Evolutionary conservation across 176 grass and related monocot species (phyloP).

Genomic region (Aegilops speltoides): DNA sequence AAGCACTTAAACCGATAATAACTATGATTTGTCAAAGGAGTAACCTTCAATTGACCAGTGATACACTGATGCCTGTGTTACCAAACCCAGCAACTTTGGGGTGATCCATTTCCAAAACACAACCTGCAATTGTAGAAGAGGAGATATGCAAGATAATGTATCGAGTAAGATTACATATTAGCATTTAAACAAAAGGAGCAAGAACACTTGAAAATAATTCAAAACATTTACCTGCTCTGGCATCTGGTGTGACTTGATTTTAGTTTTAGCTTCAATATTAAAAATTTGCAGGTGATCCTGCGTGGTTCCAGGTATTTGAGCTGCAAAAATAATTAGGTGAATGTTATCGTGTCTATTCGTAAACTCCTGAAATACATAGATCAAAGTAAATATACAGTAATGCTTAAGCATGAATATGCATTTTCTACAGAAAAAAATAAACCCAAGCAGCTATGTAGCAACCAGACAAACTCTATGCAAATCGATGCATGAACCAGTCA

Average conservation of each 20-base stretch:
- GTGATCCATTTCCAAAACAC: conserved; percentile 99
- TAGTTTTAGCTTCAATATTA: conserved; percentile 96
- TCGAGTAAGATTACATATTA: conserved; percentile 3
- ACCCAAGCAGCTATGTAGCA: neutral
- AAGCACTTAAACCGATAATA: neutral
- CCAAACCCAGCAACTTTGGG: conserved; percentile 72
- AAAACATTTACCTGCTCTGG: conserved; percentile 65
- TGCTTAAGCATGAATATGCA: neutral
- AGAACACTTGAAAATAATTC: neutral
- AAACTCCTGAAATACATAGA: neutral
- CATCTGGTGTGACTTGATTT: conserved; percentile 98
- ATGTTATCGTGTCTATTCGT: neutral
- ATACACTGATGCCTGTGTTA: conserved; percentile 80
- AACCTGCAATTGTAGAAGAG: conserved; percentile 42
- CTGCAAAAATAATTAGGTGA: conserved; percentile 42
- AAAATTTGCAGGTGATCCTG: conserved; percentile 99
- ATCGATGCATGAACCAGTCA: neutral
- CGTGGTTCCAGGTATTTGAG: conserved; percentile 86
- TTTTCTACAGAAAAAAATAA: neutral
- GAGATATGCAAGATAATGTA: neutral
- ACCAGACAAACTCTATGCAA: neutral
- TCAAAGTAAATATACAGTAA: neutral
- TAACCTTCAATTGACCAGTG: conserved; percentile 97
- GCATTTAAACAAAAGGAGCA: neutral
- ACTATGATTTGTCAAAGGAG: neutral